Base-by-base conservation (phyloP, 306 rosid genomes). In the Cucumis melo region DNA sequence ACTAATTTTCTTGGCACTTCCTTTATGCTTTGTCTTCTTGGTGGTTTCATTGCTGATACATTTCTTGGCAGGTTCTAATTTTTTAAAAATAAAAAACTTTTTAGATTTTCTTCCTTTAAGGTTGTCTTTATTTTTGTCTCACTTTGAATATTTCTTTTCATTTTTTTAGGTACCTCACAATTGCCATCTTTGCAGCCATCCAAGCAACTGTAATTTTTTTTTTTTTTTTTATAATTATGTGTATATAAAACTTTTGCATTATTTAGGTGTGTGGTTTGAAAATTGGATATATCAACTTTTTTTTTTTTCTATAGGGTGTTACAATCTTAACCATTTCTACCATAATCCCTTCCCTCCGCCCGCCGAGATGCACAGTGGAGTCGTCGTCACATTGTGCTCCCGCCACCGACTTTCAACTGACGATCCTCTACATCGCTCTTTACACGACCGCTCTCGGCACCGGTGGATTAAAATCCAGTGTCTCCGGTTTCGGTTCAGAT, bases 1-100 rank as follows among this genome's bases (percentile, higher is more conserved):
- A 94, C 97, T 74, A 91, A 94, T 81, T 94, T 91, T 80, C 74
- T 90, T 16, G 98, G 97, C 36, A 90, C 97, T 60, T 94, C 98
- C 19, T 91, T 91, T 75, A 90, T 94, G 97, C 91, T 94, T 55
- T 94, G 94, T 79, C 78, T 94, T 61, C 86, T 94, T 21, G 98
- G 98, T 19, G 98, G 98, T 7, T 91, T 94, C 66, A 64, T 94
- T 0, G 98, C 96, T 1, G 98, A 94, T 77, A 84, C 98, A 38
- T 94, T 94, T 72, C 89, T 94, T 3, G 98, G 98, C 82, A 86
- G 98, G 96, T 91, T 23, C 48, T 5, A 14, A 29, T 56, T 23
- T 74, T 10, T 10, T 10, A 44, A 42, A 44, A 68, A 13, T 11
- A 1, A 68, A 61, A 38, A 15, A 17, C 21, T 66, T 21, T 61